phyloP scores from a whole-genome alignment of 2,329 filamentous ascomycete species.

The Seiridium unicorne region DNA sequence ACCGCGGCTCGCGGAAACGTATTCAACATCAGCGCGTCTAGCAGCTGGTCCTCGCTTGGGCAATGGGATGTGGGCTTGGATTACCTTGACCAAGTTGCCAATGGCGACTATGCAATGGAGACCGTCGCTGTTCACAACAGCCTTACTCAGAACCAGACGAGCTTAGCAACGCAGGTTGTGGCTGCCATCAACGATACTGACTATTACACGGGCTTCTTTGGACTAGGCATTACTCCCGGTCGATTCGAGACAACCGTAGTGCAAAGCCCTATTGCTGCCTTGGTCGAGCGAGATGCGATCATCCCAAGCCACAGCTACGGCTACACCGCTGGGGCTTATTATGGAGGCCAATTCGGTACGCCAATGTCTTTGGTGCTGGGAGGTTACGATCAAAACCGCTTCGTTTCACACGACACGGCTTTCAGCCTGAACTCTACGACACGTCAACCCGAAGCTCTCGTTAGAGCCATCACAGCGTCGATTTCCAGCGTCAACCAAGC shows the following conservation, averaged over 20 bases:
- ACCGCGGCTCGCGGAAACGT: conserved; percentile 55
- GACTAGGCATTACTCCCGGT: conserved; percentile 54
- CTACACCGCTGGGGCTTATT: conserved; percentile 74
- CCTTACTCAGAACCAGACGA: conserved; percentile 33
- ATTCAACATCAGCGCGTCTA: conserved; percentile 53
- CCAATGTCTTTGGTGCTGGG: conserved; percentile 65
- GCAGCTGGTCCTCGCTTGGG: conserved; percentile 58
- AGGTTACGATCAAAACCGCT: conserved; percentile 65
- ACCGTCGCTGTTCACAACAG: conserved; percentile 40
- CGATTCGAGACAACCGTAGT: conserved; percentile 49
- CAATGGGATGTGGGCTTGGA: conserved; percentile 59
- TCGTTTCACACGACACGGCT: conserved; percentile 56
- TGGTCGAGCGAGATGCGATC: conserved; percentile 55
- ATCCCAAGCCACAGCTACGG: conserved; percentile 75
- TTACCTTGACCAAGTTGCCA: conserved; percentile 56
- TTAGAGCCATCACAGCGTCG: conserved; percentile 54
- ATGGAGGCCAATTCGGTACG: conserved; percentile 46
- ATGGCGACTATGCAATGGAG: conserved; percentile 64
- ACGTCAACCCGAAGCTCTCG: conserved; percentile 56
- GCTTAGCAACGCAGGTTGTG: conserved; percentile 45
- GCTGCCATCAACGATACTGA: conserved; percentile 54
- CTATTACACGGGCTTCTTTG: conserved; percentile 54
- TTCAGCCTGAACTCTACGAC: conserved; percentile 57
- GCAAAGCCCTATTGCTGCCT: conserved; percentile 51
- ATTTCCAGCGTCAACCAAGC: conserved; percentile 28